phyloP scores from a whole-genome alignment of 176 grass and related monocot species.

The Dactylis glomerata region DNA sequence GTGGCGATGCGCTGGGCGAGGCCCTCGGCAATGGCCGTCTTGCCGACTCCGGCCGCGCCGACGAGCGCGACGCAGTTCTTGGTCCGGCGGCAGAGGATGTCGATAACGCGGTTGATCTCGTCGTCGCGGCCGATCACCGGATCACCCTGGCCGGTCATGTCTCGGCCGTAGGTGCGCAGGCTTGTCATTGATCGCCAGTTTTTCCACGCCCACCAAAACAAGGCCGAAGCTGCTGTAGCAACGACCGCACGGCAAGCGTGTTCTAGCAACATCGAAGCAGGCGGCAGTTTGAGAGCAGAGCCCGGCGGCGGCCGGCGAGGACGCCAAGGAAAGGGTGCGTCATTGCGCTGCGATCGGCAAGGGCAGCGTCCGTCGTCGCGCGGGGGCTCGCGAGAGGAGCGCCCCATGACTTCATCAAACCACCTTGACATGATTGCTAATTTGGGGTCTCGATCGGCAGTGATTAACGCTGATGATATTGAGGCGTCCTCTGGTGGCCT shows the following conservation, averaged over 20 bases:
- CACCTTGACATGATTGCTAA: background rate
- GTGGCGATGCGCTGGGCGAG: background rate
- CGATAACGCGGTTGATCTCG: too few relatives aligned
- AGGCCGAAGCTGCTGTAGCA: background rate
- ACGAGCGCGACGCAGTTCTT: background rate
- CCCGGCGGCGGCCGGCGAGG: background rate
- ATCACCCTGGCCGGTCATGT: too few relatives aligned
- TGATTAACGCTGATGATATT: too few relatives aligned
- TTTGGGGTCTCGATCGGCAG: background rate
- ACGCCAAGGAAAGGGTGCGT: background rate
- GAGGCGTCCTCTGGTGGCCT: too few relatives aligned
- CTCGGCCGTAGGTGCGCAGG: too few relatives aligned
- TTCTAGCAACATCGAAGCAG: background rate
- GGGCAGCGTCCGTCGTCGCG: background rate
- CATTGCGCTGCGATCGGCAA: background rate
- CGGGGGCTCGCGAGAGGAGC: background rate
- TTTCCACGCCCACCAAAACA: background rate
- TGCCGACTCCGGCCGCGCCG: background rate
- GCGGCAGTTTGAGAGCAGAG: background rate
- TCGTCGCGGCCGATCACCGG: too few relatives aligned
- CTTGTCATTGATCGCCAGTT: background rate
- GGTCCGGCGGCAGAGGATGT: too few relatives aligned
- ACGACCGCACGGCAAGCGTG: background rate
- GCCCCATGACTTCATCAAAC: background rate
- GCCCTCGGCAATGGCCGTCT: background rate